Conservation (phyloP, 139 green algal species). For the Chlamydomonas sp. region DNA sequence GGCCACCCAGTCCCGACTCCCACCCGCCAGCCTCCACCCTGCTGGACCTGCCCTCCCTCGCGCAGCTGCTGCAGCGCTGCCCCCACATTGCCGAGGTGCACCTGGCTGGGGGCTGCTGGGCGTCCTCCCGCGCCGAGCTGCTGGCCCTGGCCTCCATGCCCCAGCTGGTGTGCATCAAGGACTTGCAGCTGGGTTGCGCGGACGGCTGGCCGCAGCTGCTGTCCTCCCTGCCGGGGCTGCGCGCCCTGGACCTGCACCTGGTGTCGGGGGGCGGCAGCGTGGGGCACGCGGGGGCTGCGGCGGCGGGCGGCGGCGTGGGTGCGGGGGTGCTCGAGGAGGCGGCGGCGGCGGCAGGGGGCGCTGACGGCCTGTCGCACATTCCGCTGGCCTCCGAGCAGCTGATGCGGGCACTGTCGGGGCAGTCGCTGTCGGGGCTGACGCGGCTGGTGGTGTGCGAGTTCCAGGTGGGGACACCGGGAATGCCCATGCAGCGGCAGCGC, state of each 20-base stretch:
- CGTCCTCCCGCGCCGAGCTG: background rate
- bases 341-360: background rate
- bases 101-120: conserved; percentile 2
- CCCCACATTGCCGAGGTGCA: background rate
- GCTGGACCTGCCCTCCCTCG: background rate
- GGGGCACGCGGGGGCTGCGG: background rate
- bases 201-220: background rate
- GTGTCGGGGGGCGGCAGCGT: background rate
- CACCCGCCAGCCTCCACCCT: too few relatives aligned
- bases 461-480: background rate
- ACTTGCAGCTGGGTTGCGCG: background rate
- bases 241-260: conserved; percentile 3
- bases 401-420: background rate
- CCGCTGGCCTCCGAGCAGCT: conserved; percentile 1
- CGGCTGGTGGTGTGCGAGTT: conserved; percentile 24
- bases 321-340: background rate
- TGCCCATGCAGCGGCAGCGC: too few relatives aligned
- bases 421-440: conserved; percentile 11
- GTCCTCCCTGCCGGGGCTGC: background rate
- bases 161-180: background rate
- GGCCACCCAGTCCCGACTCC: too few relatives aligned
- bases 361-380: background rate
- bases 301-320: background rate
- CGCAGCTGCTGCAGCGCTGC: background rate
- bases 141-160: background rate